Evolutionary conservation across 2,329 filamentous ascomycete genomes (phyloP), one percentile per base, ranked within the genome.

Genomic region (Colletotrichum liaoningense): DNA sequence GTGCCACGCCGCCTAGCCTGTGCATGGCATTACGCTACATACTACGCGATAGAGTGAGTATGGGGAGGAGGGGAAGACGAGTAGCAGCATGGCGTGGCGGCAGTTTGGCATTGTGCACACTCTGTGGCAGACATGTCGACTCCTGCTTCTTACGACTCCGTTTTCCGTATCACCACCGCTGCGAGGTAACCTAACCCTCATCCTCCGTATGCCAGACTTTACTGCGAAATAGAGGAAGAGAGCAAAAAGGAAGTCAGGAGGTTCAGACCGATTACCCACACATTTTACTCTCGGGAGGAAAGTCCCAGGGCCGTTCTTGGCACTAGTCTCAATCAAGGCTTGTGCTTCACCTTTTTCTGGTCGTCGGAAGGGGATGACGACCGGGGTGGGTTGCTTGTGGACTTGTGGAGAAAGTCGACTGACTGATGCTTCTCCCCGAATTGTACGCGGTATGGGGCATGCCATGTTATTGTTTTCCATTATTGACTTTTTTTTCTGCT

Each of bases 231-330:
- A 24, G 24, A 24, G 24, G 24, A 24, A 24, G 38, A 42, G 38
- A 35, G 24, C 1, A 22, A 59, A 14, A 38, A 2, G 56, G 7
- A 49, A 49, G 42, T 49, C 30, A 63, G 4, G 26, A 22, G 26
- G 30, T 38, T 38, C n/a, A 58, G 30, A n/a, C 30, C 14, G n/a
- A 5, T 14, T 52, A 52, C 46, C 46, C 60, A 54, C 12, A 33
- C 46, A 63, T 35, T 54, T 63, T 54, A 63, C 42, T 52, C 60
- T 63, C 42, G 60, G 60, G 42, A 46, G 38, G 14, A 49, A 8
- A 35, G 30, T 24, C 30, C 56, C 22, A 49, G 2, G 42, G 38
- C 58, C n/a, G n/a, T n/a, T 49, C 42, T 49, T 24, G 19, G 12
- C 42, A 19, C 60, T 63, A 54, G 28, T 22, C 60, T 24, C 12